Conservation (phyloP, 257 asterid genomes). For the Solanum pinnatisectum region DNA sequence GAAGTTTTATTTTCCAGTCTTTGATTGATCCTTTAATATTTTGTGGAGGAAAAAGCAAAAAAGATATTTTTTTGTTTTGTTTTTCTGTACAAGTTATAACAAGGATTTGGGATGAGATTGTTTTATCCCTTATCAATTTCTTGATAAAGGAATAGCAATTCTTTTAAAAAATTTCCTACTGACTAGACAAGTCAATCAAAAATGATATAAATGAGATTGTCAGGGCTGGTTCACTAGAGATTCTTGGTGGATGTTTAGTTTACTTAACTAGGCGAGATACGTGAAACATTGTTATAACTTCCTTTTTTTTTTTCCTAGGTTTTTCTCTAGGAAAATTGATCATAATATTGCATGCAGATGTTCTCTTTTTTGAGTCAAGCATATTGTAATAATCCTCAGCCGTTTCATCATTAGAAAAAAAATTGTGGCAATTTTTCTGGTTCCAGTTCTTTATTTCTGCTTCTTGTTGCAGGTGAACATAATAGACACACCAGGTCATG, state of each 20-base stretch:
- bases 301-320: neutral
- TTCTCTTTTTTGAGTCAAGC: neutral
- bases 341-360: neutral
- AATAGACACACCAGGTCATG: constrained; percentile 98
- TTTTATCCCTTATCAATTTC: neutral
- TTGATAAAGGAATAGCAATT: neutral
- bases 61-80: neutral
- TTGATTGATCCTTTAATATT: neutral
- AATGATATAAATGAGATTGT: neutral
- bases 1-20: neutral
- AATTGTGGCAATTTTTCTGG: neutral
- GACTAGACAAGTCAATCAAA: neutral
- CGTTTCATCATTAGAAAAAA: neutral
- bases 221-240: neutral
- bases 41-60: neutral
- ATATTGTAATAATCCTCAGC: neutral
- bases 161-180: neutral
- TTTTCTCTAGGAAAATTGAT: neutral
- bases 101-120: neutral
- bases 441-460: neutral
- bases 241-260: neutral
- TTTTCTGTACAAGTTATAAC: neutral
- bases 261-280: neutral
- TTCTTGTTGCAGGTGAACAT: constrained; percentile 66
- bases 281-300: neutral